A percentile compares a stretch with the other conserved stretches of the same genome.
phyloP scores from a whole-genome alignment of 495 filamentous ascomycete genomes.

The Annulohypoxylon maeteangense region DNA sequence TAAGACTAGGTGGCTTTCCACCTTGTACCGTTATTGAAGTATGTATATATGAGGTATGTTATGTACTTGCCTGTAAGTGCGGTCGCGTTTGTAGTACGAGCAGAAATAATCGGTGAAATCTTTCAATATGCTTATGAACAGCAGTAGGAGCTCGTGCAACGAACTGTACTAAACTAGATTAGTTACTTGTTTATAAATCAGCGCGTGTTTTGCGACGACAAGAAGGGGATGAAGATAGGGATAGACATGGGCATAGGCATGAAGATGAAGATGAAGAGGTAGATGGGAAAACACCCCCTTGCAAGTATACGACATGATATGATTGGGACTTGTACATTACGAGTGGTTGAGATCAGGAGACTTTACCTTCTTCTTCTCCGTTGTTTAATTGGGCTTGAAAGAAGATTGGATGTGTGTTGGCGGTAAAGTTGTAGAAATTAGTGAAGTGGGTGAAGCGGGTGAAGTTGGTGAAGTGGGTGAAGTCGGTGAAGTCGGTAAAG shows the following conservation, averaged over 20 bases:
- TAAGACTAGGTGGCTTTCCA: slow-evolving; percentile 16
- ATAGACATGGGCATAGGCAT: no score
- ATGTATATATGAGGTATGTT: background rate
- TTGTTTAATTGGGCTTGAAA: no score
- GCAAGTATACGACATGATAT: no score
- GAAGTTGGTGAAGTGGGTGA: background rate
- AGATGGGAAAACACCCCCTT: no score
- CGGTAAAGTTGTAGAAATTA: background rate
- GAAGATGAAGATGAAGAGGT: no score
- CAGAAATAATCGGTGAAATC: slow-evolving; percentile 2
- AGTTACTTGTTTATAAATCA: background rate
- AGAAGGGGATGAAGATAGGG: background rate
- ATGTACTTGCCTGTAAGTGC: slow-evolving; percentile 3
- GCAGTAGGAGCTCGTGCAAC: background rate
- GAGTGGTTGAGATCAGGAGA: background rate
- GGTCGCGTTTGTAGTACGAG: slow-evolving; percentile 23
- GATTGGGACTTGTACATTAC: no score
- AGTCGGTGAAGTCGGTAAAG: background rate
- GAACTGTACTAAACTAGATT: background rate
- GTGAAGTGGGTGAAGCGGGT: background rate
- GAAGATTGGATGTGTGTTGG: background rate
- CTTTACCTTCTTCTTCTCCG: background rate
- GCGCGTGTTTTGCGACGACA: background rate
- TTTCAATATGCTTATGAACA: background rate
- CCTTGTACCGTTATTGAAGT: background rate